Percentiles rank a stretch among this genome's conserved stretches.
Evolutionary conservation across 305 asterid species (phyloP).

Genomic region (Fraxinus paxiana): DNA sequence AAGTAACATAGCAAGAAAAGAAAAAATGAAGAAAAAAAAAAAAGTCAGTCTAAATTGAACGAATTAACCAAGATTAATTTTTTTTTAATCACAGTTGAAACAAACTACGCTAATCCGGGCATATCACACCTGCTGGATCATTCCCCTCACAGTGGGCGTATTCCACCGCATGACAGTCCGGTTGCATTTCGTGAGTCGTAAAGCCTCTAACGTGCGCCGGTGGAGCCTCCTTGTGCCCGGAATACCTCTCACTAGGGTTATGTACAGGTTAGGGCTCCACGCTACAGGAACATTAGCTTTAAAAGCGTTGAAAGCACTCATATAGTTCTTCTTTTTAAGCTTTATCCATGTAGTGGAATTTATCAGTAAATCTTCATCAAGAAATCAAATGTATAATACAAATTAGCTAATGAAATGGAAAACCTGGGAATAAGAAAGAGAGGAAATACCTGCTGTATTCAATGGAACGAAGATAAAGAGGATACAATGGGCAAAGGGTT

Average conservation of each 20-base stretch:
- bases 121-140: neutral
- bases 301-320: conserved; percentile 85
- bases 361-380: neutral
- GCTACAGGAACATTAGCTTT: conserved; percentile 74
- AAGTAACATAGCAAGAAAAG: neutral
- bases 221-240: conserved; percentile 95
- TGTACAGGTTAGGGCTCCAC: conserved; percentile 86
- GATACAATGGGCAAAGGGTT: neutral
- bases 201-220: conserved; percentile 87
- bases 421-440: neutral
- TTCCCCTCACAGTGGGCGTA: too few species aligned
- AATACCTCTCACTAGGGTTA: conserved; percentile 91
- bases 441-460: neutral
- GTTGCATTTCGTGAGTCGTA: conserved; percentile 29
- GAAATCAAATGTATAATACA: neutral
- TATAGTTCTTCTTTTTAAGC: conserved; percentile 22
- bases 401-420: neutral
- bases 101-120: neutral
- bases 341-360: conserved; percentile 19
- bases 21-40: neutral
- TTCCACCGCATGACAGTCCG: too few species aligned
- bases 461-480: neutral
- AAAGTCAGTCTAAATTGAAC: neutral
- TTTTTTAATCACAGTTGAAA: neutral
- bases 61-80: neutral